Base-by-base conservation (phyloP, 768 basidiomycete genomes). In the Phylloporus sp. region DNA sequence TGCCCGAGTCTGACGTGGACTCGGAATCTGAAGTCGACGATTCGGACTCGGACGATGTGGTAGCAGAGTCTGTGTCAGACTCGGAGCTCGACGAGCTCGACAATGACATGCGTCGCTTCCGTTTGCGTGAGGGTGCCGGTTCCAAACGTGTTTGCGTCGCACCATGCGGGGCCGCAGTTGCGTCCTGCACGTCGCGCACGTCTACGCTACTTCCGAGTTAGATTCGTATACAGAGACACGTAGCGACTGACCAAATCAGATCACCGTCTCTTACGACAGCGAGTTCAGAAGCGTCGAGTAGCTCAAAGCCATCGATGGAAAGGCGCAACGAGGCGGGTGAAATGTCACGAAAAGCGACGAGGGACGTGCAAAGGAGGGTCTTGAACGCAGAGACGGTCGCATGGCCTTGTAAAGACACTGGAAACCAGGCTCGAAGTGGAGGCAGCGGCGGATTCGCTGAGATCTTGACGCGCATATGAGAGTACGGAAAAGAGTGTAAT, bases 381-480 rank as follows among this genome's bases (percentile, higher is more conserved):
- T 67, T 66, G 38, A 66, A 34, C 1, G 46, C 17, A 3, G 37
- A 24, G 13, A 65, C n/a, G 15, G 51, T 55, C 5, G 22, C 37
- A 11, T n/a, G 27, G 4, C 21, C 41, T 15, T 46, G 39, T 4
- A 24, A n/a, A 3, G 27, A 22, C 32, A 69, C 64, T 23, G 72
- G 68, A 17, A 78, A 78, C 81, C 81, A 82, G 6, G 72, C 77
- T 49, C 73, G 77, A 13, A 78, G 49, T 20, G 61, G 66, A 2
- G 76, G 75, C 13, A 82, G 66, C 28, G 80, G 79, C 26, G 67
- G 55, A 5, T 59, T 57, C 0, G 76, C 71, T 46, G 74, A 75
- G 44, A 82, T 65, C 53, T 73, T 72, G 40, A 82, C 59, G 10
- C 81, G 73, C 79, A 81, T 54, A n/a, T n/a, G n/a, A n/a, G n/a